Evolutionary conservation across 208 protist genomes (phyloP), one percentile per base, ranked within the genome.

Genomic region (Entamoeba invadens): DNA sequence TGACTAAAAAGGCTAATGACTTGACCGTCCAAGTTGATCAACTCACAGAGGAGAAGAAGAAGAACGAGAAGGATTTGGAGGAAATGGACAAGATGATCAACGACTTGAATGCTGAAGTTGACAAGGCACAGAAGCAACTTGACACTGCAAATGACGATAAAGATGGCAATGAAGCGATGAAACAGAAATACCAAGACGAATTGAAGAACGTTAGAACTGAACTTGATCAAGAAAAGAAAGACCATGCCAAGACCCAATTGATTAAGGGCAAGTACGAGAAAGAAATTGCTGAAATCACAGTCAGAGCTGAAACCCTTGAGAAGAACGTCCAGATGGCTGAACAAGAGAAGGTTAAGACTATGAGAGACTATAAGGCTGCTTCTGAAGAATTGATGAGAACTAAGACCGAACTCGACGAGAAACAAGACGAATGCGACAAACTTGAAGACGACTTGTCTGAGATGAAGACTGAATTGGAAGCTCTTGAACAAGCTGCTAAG

Each of bases 1-100:
- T 95, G 91, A 72, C 94, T 77, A 46, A 77, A 57, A 94, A 94
- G 72, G 93, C 92, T 12, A 93, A 93, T 93, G 93, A 95, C 45
- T 38, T 96, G 2, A 94, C 96, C 47, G 38, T 45, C 16, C 91
- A 95, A 42, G 45, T 95, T 38, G 44, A 93, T 45, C 44, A 38
- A 16, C 92, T 95, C 18, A 91, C 94, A 50, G 45, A 45, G 31
- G 92, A 94, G 44, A 92, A 92, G 45, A 44, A 45, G 44, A 94
- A 46, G 1, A 46, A 93, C 6, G 47, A 93, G 87, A 92, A 45
- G 5, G n/a, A 92, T 45, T 45, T 94, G 91, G 77, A 92, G 18
- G n/a, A 92, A n/a, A 31, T 45, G 21, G 25, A 16, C 3, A 25
- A 92, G 2, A 44, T 46, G 16, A 45, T 31, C 91, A 45, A 92